Conservation (phyloP, 345 rosid species). For the Anacardium occidentale region DNA sequence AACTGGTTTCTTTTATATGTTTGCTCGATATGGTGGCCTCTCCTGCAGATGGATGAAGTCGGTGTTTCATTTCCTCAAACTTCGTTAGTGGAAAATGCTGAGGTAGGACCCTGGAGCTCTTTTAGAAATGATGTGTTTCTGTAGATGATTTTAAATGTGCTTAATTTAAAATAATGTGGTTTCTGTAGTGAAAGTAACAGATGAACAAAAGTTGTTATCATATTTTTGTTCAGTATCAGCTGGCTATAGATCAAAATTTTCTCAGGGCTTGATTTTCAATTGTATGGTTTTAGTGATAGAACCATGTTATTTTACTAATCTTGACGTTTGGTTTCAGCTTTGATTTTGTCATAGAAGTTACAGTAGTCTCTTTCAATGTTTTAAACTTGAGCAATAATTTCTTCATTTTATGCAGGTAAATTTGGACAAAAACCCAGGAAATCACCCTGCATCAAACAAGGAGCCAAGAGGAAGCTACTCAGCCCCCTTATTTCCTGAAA, state of each 20-base stretch:
- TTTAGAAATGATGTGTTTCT: constrained; percentile 13
- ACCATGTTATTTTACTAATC: not conserved
- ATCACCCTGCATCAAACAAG: constrained; percentile 36
- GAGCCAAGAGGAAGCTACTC: constrained; percentile 64
- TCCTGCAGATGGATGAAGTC: constrained; percentile 60
- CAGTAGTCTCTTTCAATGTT: not conserved
- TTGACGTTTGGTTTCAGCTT: not conserved
- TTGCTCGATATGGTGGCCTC: not conserved
- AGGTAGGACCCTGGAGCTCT: constrained; percentile 40
- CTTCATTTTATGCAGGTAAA: constrained; percentile 40
- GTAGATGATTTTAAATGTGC: not conserved
- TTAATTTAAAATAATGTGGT: not conserved
- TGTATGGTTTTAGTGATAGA: not conserved
- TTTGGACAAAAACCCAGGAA: constrained; percentile 49
- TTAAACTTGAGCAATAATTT: constrained; percentile 4
- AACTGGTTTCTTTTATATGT: not conserved
- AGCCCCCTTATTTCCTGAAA: constrained; percentile 80
- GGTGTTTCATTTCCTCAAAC: constrained; percentile 48
- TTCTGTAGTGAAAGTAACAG: not conserved
- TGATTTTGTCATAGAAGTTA: constrained; percentile 2
- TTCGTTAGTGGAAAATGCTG: constrained; percentile 41
- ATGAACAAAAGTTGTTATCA: not conserved
- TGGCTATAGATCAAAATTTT: constrained; percentile 4
- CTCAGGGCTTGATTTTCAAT: not conserved
- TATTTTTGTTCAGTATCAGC: not conserved